phyloP scores from a whole-genome alignment of 371 early-diverging fungal genomes.

The Mortierella sp. region DNA sequence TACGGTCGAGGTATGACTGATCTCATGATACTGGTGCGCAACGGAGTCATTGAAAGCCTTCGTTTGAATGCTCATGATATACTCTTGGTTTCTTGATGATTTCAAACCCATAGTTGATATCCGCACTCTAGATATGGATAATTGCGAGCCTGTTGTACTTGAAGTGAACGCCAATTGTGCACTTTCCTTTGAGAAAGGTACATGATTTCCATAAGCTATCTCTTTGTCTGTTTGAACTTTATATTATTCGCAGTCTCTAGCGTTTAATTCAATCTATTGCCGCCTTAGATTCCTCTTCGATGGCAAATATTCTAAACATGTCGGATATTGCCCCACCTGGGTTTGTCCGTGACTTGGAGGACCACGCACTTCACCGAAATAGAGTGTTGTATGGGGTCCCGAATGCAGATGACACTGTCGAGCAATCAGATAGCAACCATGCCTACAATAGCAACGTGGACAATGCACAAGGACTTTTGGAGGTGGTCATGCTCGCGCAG shows the following conservation, averaged over 20 bases:
- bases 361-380: slow-evolving; percentile 49
- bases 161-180: slow-evolving; percentile 71
- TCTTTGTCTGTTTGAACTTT: too few species aligned
- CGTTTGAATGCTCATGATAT: not conserved
- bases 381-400: not conserved
- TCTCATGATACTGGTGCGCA: too few species aligned
- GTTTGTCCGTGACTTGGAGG: slow-evolving; percentile 57
- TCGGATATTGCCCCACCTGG: slow-evolving; percentile 24
- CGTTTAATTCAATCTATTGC: not conserved
- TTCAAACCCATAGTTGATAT: slow-evolving; percentile 54
- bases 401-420: not conserved
- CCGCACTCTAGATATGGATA: slow-evolving; percentile 53
- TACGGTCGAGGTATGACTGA: slow-evolving; percentile 58
- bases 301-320: slow-evolving; percentile 60
- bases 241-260: not conserved
- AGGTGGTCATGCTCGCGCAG: too few species aligned
- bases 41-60: too few species aligned
- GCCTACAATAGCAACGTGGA: too few species aligned
- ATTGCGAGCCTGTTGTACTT: slow-evolving; percentile 57
- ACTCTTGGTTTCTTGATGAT: not conserved
- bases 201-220: not conserved
- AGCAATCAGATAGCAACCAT: not conserved
- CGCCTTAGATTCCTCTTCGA: slow-evolving; percentile 39
- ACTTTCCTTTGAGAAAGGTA: slow-evolving; percentile 59
- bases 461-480: too few species aligned